These are phyloP conservation scores for Penicillium roqueforti DNA, from an alignment of 495 filamentous ascomycete species.

Conservation along the genomic window DNA sequence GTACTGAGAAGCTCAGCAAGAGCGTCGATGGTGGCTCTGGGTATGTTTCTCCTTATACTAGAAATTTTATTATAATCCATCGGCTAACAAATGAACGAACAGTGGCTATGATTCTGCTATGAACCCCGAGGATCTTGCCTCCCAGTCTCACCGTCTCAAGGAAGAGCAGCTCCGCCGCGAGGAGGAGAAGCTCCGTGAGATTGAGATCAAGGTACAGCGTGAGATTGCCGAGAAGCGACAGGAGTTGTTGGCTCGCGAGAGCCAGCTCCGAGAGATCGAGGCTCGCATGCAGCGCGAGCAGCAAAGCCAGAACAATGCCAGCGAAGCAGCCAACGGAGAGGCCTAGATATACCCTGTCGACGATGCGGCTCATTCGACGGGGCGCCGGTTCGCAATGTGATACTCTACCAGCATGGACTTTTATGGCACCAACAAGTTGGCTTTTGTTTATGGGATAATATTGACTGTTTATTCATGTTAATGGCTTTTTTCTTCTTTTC, in stretches of 20 bases:
- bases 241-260: constrained; percentile 95
- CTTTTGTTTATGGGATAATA: constrained; percentile 45
- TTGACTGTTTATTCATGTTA: constrained; percentile 49
- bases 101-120: constrained; percentile 71
- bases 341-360: constrained; percentile 38
- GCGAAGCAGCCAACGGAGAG: constrained; percentile 45
- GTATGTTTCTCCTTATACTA: constrained; percentile 54
- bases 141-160: constrained; percentile 96
- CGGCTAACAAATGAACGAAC: constrained; percentile 29
- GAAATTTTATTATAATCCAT: neutral
- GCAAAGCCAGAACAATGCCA: constrained; percentile 45
- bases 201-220: constrained; percentile 97
- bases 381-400: constrained; percentile 36
- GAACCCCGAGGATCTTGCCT: constrained; percentile 96
- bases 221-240: constrained; percentile 99
- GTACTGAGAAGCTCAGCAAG: constrained; percentile 99
- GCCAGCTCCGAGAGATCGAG: constrained; percentile 94
- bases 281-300: constrained; percentile 70
- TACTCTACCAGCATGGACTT: constrained; percentile 43
- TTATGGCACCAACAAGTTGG: constrained; percentile 37
- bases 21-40: constrained; percentile 85
- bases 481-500: constrained; percentile 40
- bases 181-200: constrained; percentile 99
- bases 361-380: constrained; percentile 29
- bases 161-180: constrained; percentile 98